Conservation (phyloP, 768 basidiomycete genomes). For the Calocybe cyanea region DNA sequence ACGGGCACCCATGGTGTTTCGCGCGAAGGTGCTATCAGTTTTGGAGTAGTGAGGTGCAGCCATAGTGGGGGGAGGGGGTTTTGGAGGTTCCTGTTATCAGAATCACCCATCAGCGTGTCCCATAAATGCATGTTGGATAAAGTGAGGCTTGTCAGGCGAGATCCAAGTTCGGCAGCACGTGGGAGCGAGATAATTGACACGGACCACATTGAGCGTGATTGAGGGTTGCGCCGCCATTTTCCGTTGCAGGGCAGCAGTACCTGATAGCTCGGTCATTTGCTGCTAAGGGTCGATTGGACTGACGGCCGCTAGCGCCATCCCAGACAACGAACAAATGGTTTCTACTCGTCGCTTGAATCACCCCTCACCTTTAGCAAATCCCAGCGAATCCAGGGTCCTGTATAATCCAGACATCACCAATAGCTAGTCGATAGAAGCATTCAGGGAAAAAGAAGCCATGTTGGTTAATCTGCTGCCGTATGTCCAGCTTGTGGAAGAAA, state of each 20-base stretch:
- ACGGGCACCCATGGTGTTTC: conserved; percentile 3
- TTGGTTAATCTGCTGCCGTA: conserved; percentile 10
- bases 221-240: conserved; percentile 9
- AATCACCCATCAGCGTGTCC: conserved; percentile 11
- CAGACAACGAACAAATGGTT: background rate
- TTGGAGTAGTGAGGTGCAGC: conserved; percentile 15
- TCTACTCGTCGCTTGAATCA: background rate
- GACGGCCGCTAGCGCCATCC: background rate
- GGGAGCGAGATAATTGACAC: conserved; percentile 15
- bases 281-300: background rate
- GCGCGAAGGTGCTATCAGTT: conserved; percentile 5
- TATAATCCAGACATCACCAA: background rate
- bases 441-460: conserved; percentile 12
- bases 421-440: conserved; percentile 8
- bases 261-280: conserved; percentile 4
- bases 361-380: background rate
- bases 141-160: conserved; percentile 17
- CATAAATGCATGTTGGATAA: conserved; percentile 18
- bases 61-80: conserved; percentile 13
- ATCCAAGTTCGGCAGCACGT: conserved; percentile 20
- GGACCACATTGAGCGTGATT: conserved; percentile 12
- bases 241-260: conserved; percentile 16
- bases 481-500: conserved; percentile 10
- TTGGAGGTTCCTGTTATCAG: conserved; percentile 6
- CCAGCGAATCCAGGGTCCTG: background rate